Percentiles rank a stretch among this genome's conserved stretches.
These are phyloP conservation scores for Zymoseptoria tritici DNA, from an alignment of 2,329 filamentous ascomycete species.

Conservation along the genomic window DNA sequence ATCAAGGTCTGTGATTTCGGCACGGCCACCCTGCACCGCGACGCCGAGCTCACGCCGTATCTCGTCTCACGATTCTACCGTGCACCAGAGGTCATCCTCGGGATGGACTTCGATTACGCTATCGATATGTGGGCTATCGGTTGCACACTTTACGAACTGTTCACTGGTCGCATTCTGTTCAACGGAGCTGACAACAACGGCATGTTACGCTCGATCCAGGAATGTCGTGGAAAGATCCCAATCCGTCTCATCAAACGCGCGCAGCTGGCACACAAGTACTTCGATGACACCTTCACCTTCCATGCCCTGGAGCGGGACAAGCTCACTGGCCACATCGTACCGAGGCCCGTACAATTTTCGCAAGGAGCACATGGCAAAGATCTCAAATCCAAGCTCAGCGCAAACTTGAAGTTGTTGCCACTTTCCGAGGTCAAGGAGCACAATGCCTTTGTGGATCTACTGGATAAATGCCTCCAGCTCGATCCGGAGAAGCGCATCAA, in stretches of 20 bases:
- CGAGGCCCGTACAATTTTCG: conserved; percentile 56
- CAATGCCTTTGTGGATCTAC: conserved; percentile 73
- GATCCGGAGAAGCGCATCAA: conserved; percentile 91
- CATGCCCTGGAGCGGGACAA: conserved; percentile 80
- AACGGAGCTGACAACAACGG: conserved; percentile 94
- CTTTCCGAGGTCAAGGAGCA: conserved; percentile 71
- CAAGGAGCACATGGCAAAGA: conserved; percentile 62
- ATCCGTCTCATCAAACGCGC: conserved; percentile 82
- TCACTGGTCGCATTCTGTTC: conserved; percentile 95
- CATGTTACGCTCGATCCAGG: conserved; percentile 95
- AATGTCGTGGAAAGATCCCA: conserved; percentile 86
- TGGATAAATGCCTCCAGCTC: conserved; percentile 80
- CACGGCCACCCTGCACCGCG: conserved; percentile 85
- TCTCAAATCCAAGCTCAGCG: conserved; percentile 69
- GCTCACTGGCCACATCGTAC: conserved; percentile 70
- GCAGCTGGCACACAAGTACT: conserved; percentile 67
- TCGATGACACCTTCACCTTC: conserved; percentile 63
- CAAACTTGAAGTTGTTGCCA: conserved; percentile 59
- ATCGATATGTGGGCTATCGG: conserved; percentile 98
- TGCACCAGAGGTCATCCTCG: conserved; percentile 92
- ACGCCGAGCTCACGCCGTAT: conserved; percentile 89
- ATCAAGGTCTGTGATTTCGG: conserved; percentile 96
- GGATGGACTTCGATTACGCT: conserved; percentile 89
- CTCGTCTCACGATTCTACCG: conserved; percentile 96
- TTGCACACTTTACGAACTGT: conserved; percentile 93